Evolutionary conservation across 2,329 filamentous ascomycete species (phyloP).

Genomic region (Penicillium sp.): DNA sequence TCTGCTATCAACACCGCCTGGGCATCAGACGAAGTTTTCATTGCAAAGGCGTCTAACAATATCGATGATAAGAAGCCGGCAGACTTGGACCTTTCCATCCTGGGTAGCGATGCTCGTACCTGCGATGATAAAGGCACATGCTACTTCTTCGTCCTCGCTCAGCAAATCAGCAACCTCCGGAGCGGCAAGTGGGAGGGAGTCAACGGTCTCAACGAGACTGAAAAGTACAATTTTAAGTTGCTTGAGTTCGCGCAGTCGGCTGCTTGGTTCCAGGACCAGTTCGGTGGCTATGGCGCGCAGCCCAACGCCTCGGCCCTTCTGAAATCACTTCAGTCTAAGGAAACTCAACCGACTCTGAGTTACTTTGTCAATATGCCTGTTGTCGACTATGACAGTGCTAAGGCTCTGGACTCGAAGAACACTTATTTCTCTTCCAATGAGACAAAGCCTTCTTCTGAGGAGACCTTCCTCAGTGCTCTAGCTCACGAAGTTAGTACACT

Average conservation of each 20-base stretch:
- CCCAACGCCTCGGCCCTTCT: slow-evolving; percentile 1
- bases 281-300: background rate
- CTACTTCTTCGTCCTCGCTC: slow-evolving; percentile 7
- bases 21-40: background rate
- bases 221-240: background rate
- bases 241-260: slow-evolving; percentile 1
- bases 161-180: slow-evolving; percentile 2
- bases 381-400: background rate
- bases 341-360: background rate
- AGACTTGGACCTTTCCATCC: background rate
- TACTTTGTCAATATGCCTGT: slow-evolving; percentile 6
- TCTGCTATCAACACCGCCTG: slow-evolving; percentile 3
- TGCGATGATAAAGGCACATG: slow-evolving; percentile 2
- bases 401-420: background rate
- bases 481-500: background rate
- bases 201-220: background rate
- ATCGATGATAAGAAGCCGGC: background rate
- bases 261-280: background rate
- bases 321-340: background rate
- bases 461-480: background rate
- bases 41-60: background rate
- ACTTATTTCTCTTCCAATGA: background rate
- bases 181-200: background rate
- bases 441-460: background rate
- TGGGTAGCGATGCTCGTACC: background rate